Evolutionary conservation across 495 filamentous ascomycete species (phyloP).

Genomic region (Neurospora tetrasperma): DNA sequence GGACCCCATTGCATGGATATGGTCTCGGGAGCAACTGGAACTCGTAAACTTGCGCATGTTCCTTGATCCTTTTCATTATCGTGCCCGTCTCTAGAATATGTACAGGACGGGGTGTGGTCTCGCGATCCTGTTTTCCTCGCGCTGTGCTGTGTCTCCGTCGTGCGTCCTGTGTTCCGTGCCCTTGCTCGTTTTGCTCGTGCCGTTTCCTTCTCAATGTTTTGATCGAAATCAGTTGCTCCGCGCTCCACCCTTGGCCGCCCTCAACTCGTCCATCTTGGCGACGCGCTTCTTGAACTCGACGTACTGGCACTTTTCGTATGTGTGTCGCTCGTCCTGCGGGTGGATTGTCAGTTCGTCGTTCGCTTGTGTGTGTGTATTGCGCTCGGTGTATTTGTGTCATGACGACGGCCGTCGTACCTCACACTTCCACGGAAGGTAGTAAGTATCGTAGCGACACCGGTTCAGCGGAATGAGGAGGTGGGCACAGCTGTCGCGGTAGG

Average conservation of each 20-base stretch:
- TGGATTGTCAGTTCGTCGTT: background rate
- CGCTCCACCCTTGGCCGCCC: slow-evolving; percentile 72
- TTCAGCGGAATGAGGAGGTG: slow-evolving; percentile 92
- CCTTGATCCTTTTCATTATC: background rate
- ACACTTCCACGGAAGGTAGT: slow-evolving; percentile 96
- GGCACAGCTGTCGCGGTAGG: slow-evolving; percentile 91
- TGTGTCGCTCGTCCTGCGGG: slow-evolving; percentile 78
- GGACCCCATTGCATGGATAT: background rate
- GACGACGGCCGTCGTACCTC: slow-evolving; percentile 51
- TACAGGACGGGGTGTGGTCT: background rate
- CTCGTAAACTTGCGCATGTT: background rate
- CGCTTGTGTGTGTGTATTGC: background rate
- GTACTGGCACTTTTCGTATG: slow-evolving; percentile 99
- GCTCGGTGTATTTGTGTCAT: background rate
- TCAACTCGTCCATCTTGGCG: slow-evolving; percentile 94
- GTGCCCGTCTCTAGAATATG: background rate
- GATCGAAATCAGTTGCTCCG: slow-evolving; percentile 64
- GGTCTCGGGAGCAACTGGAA: background rate
- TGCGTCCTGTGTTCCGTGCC: background rate
- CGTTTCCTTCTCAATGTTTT: background rate
- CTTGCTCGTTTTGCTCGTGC: background rate
- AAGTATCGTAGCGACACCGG: slow-evolving; percentile 81
- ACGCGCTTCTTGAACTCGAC: slow-evolving; percentile 97
- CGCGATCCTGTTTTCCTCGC: background rate
- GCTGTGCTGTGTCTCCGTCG: background rate